A percentile compares a stretch with the other conserved stretches of the same genome.
Conservation (phyloP, 352 stramenopile species). For the Phytopythium aichiense region DNA sequence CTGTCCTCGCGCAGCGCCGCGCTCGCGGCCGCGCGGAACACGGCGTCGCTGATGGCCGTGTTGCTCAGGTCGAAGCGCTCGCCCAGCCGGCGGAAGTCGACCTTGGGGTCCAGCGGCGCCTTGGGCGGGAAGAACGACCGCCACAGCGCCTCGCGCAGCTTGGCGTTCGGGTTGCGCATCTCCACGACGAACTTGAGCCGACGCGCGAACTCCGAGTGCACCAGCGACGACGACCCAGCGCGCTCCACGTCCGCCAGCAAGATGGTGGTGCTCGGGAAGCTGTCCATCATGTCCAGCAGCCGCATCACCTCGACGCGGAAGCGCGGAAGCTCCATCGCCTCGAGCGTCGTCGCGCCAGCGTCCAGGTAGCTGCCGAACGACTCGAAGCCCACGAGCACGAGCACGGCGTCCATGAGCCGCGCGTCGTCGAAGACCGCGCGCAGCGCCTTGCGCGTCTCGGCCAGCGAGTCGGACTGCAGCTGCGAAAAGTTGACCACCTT, state of each 20-base stretch:
- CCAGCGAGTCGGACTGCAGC: constrained; percentile 64
- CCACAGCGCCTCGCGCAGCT: constrained; percentile 72
- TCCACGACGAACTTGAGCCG: constrained; percentile 84
- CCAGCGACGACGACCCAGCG: constrained; percentile 31
- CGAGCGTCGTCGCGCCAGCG: constrained; percentile 36
- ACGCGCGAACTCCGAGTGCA: constrained; percentile 68
- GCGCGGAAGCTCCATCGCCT: constrained; percentile 58
- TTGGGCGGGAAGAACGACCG: constrained; percentile 67
- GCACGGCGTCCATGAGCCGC: constrained; percentile 80
- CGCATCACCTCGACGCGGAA: constrained; percentile 74
- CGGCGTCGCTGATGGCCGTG: constrained; percentile 75
- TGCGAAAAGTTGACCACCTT: constrained; percentile 82
- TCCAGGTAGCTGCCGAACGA: constrained; percentile 79
- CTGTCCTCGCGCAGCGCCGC: constrained; percentile 59
- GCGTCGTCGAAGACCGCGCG: constrained; percentile 84
- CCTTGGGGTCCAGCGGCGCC: constrained; percentile 51
- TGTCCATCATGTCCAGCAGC: constrained; percentile 74
- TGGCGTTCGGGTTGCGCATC: constrained; percentile 73
- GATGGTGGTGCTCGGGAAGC: constrained; percentile 76
- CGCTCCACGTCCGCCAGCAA: constrained; percentile 69
- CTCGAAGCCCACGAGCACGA: constrained; percentile 86
- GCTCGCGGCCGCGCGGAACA: constrained; percentile 76
- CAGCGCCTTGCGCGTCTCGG: constrained; percentile 73
- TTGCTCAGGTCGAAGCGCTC: constrained; percentile 76
- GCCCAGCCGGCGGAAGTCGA: constrained; percentile 69